Conservation (phyloP, 345 rosid genomes). For the Bruguiera parviflora region DNA sequence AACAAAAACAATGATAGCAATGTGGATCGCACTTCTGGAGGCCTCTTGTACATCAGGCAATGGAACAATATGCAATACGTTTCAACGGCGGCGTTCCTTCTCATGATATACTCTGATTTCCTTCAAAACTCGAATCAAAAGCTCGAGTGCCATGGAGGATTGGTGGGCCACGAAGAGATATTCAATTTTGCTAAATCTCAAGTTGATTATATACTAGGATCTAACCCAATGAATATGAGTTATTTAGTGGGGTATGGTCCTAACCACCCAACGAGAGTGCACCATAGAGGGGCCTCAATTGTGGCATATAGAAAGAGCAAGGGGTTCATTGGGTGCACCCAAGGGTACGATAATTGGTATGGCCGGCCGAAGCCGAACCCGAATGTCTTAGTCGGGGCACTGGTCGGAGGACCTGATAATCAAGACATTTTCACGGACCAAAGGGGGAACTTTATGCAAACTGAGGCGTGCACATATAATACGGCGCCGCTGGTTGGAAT, state of each 20-base stretch:
- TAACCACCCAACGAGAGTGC: constrained; percentile 71
- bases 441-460: constrained; percentile 48
- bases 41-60: constrained; percentile 74
- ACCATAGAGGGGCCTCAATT: constrained; percentile 92
- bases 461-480: constrained; percentile 68
- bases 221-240: constrained; percentile 84
- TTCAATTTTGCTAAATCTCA: constrained; percentile 66
- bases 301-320: constrained; percentile 67
- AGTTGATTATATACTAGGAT: constrained; percentile 83
- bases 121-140: constrained; percentile 35
- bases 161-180: constrained; percentile 45
- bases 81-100: constrained; percentile 74
- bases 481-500: constrained; percentile 59
- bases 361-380: constrained; percentile 40
- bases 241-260: constrained; percentile 83
- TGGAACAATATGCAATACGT: constrained; percentile 99
- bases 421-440: constrained; percentile 45
- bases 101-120: constrained; percentile 67
- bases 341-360: constrained; percentile 72
- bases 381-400: constrained; percentile 49
- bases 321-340: constrained; percentile 97
- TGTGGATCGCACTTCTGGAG: constrained; percentile 67
- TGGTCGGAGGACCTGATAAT: constrained; percentile 65
- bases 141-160: constrained; percentile 52
- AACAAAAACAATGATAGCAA: constrained; percentile 58